phyloP scores from a whole-genome alignment of 495 filamentous ascomycete species.

The Cudoniella acicularis region DNA sequence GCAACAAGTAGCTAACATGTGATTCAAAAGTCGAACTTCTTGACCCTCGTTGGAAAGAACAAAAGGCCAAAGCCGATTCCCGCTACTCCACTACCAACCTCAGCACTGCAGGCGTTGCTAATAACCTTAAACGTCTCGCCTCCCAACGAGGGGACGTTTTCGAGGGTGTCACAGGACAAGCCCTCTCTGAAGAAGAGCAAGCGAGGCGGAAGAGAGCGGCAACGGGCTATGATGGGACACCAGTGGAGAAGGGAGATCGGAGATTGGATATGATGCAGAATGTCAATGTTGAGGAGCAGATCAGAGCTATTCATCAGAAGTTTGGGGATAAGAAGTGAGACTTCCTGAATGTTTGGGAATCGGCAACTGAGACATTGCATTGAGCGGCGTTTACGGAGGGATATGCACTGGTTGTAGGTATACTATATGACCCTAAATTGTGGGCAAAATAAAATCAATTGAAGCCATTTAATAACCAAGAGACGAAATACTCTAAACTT shows the following conservation, averaged over 20 bases:
- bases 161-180: conserved; percentile 65
- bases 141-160: conserved; percentile 90
- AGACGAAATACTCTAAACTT: no score
- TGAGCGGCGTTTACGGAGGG: background rate
- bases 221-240: conserved; percentile 60
- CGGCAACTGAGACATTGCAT: background rate
- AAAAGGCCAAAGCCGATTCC: conserved; percentile 81
- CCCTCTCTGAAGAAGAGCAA: conserved; percentile 68
- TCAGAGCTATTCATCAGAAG: conserved; percentile 63
- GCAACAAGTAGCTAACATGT: no score
- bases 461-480: no score
- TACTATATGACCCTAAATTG: no score
- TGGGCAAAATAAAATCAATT: no score
- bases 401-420: no score
- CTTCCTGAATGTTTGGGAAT: background rate
- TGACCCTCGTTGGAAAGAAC: conserved; percentile 94
- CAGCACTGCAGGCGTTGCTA: conserved; percentile 80
- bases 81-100: conserved; percentile 85
- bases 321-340: conserved; percentile 36
- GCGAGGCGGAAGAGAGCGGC: conserved; percentile 72
- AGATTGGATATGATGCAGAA: conserved; percentile 52
- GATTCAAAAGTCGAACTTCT: conserved; percentile 81
- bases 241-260: conserved; percentile 53
- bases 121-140: conserved; percentile 95
- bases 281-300: conserved; percentile 70